These are phyloP conservation scores for Casuarina glauca DNA, from an alignment of 306 rosid genomes.

Conservation along the genomic window DNA sequence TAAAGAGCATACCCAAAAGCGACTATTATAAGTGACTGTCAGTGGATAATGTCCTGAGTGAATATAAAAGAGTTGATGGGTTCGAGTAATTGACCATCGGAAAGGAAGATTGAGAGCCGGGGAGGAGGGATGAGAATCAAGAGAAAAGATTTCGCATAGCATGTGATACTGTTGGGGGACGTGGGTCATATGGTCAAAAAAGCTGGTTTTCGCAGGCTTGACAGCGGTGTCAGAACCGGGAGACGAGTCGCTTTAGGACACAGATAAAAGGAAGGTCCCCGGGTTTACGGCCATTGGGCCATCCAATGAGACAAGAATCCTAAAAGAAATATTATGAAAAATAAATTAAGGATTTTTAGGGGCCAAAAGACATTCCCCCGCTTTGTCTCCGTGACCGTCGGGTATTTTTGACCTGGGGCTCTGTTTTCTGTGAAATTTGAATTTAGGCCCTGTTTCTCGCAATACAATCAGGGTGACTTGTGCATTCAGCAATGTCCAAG, in stretches of 20 bases:
- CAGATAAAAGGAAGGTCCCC: not conserved
- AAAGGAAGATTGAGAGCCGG: not conserved
- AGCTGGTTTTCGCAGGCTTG: not conserved
- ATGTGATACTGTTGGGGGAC: conserved; percentile 16
- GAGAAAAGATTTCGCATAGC: not conserved
- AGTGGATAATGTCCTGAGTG: not conserved
- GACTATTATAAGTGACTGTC: not conserved
- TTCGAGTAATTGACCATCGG: conserved; percentile 32
- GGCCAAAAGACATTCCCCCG: conserved; percentile 34
- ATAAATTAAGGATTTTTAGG: not conserved
- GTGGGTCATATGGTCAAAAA: not conserved
- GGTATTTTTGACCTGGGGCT: not conserved
- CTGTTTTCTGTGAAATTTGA: not conserved
- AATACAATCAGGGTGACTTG: not conserved
- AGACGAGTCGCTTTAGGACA: not conserved
- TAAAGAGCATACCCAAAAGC: not conserved
- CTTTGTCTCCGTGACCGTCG: not conserved
- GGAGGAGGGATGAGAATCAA: not conserved
- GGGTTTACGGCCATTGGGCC: not conserved
- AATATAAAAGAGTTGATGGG: not conserved
- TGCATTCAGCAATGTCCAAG: not conserved
- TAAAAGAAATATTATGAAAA: not conserved
- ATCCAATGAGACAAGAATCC: not conserved
- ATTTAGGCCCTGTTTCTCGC: not conserved
- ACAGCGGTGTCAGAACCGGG: not conserved